Evolutionary conservation across 768 basidiomycete species (phyloP), one percentile per base, ranked within the genome.

Genomic region (Collybia sordida): DNA sequence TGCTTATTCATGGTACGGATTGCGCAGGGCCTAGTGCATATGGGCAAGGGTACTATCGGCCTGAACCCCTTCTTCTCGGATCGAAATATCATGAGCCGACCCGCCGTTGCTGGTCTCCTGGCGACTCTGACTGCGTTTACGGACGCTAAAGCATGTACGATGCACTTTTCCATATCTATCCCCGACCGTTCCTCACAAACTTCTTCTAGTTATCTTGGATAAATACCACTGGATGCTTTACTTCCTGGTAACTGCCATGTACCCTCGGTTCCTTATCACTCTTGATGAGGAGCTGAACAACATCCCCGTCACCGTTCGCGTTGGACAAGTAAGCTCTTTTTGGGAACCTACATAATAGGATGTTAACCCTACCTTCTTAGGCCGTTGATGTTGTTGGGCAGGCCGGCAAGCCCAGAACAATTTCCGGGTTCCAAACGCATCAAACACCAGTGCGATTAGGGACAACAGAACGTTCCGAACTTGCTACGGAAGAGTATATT

Each of bases 221-320:
- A 95, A 87, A 68, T 88, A 91, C 57, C 97, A 98, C 70, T 99
- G 97, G 97, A 97, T 98, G 93, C 72, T 98, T 49, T 99, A 91
- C 74, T 94, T 95, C 81, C 81, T 98, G 23, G 86, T 86, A 5
- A 88, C 93, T 2, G 90, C 94, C 51, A 98, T 99, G 97, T 96
- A 93, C 72, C 97, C 97, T 28, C 86, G 95, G 49, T 98, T 98
- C 88, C 72, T 99, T 62, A 98, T 98, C 68, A 97, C 95, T 0
- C 83, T 99, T 17, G 86, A 96, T 69, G 96, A 98, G 69, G 81
- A 94, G 50, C 83, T 96, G 51, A 82, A 93, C 57, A 85, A 78
- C 64, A 74, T 85, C 48, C 88, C 93, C 2, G 90, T 97, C 28
- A 95, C 93, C 14, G 93, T 98, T 42, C 88, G 97, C 31, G 97